Evolutionary conservation across 176 grass and related monocot species (phyloP).

Genomic region (Eragrostis curvula): DNA sequence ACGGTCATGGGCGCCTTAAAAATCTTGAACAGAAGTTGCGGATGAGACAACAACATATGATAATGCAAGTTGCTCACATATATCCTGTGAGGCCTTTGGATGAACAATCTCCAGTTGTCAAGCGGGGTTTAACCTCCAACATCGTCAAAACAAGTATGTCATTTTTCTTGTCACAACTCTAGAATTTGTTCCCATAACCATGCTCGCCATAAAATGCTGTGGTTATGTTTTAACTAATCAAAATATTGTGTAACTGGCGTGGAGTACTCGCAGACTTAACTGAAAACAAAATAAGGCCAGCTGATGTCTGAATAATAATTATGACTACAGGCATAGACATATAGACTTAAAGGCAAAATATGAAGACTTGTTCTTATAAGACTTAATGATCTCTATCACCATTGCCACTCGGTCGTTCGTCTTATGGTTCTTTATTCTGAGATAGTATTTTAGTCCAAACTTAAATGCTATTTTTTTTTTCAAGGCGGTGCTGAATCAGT

Average conservation of each 20-base stretch:
- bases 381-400: neutral
- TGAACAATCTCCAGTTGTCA: conserved; percentile 58
- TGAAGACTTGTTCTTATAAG: neutral
- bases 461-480: conserved; percentile 45
- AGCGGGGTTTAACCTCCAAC: conserved; percentile 45
- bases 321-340: neutral
- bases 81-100: conserved; percentile 74
- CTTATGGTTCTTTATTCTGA: neutral
- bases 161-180: conserved; percentile 1
- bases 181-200: neutral
- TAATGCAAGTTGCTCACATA: conserved; percentile 59
- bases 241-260: neutral
- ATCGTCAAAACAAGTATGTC: conserved; percentile 48
- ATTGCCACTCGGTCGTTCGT: neutral
- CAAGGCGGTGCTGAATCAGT: conserved; percentile 55
- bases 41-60: conserved; percentile 78
- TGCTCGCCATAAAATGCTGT: conserved; percentile 6
- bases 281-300: neutral
- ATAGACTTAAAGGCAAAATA: neutral
- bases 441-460: conserved; percentile 5
- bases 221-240: neutral
- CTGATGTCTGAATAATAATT: neutral
- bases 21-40: conserved; percentile 46
- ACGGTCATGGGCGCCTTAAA: conserved; percentile 65
- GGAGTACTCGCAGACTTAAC: neutral